phyloP scores from a whole-genome alignment of 176 grass and related monocot species.

The Neostapfia colusana region DNA sequence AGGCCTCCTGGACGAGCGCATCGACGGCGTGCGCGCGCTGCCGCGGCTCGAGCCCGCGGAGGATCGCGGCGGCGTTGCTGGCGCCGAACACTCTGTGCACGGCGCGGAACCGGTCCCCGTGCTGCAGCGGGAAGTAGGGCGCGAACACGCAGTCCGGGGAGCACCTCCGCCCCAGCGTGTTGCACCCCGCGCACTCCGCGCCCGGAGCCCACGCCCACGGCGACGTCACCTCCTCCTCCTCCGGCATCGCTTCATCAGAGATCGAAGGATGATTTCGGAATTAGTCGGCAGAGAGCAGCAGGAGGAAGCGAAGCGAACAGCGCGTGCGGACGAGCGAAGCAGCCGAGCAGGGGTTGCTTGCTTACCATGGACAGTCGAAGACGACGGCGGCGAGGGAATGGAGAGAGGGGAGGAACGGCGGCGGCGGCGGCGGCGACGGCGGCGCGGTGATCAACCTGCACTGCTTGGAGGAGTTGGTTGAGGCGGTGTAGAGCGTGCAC shows the following conservation, averaged over 20 bases:
- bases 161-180: neutral
- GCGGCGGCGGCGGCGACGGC: no score
- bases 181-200: neutral
- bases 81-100: neutral
- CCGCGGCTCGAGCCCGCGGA: neutral
- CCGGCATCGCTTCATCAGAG: neutral
- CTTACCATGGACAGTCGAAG: no score
- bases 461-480: no score
- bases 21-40: neutral
- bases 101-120: neutral
- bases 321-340: no score
- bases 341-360: no score
- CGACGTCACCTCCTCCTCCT: neutral
- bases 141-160: slow-evolving; percentile 64
- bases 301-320: neutral
- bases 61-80: neutral
- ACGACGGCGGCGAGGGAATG: no score
- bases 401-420: no score
- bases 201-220: no score
- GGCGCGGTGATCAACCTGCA: no score
- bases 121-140: slow-evolving; percentile 68
- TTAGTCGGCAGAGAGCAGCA: no score
- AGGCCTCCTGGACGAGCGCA: neutral
- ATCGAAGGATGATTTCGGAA: neutral
- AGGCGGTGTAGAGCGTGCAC: no score